Percentiles rank a stretch among this genome's conserved stretches.
These are phyloP conservation scores for Neocatenulostroma microsporum DNA, from an alignment of 2,329 filamentous ascomycete genomes.

Conservation along the genomic window DNA sequence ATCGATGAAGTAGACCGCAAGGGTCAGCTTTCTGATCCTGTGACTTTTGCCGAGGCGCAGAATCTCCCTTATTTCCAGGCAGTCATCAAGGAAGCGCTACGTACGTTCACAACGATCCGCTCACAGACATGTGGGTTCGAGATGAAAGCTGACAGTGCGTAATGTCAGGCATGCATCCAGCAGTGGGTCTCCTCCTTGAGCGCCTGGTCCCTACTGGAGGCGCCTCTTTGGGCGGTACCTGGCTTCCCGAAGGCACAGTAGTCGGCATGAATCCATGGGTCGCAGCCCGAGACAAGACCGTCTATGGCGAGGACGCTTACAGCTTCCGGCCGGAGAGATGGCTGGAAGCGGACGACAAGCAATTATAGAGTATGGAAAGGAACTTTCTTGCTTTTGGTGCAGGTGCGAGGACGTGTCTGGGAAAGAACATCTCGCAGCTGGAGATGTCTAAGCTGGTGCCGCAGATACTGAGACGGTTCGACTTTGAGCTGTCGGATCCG, in stretches of 20 bases:
- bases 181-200: slow-evolving; percentile 16
- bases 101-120: neutral
- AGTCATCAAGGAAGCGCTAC: slow-evolving; percentile 16
- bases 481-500: slow-evolving; percentile 17
- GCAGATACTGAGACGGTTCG: slow-evolving; percentile 19
- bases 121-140: no score
- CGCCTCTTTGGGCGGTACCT: slow-evolving; percentile 9
- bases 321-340: slow-evolving; percentile 40
- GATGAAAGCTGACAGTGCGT: neutral
- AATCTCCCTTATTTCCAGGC: slow-evolving; percentile 19
- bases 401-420: slow-evolving; percentile 29
- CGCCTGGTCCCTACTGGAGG: slow-evolving; percentile 15
- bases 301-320: slow-evolving; percentile 29
- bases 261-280: slow-evolving; percentile 41
- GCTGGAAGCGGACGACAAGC: slow-evolving; percentile 26
- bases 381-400: slow-evolving; percentile 25
- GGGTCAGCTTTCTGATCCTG: slow-evolving; percentile 13
- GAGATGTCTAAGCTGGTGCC: slow-evolving; percentile 28
- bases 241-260: slow-evolving; percentile 32
- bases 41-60: slow-evolving; percentile 16
- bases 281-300: slow-evolving; percentile 31
- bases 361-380: slow-evolving; percentile 11
- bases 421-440: slow-evolving; percentile 24
- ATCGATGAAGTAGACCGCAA: slow-evolving; percentile 8
- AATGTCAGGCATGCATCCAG: slow-evolving; percentile 13